Evolutionary conservation across 371 early-diverging fungal genomes (phyloP).

Genomic region (Haplosporangium sp.): DNA sequence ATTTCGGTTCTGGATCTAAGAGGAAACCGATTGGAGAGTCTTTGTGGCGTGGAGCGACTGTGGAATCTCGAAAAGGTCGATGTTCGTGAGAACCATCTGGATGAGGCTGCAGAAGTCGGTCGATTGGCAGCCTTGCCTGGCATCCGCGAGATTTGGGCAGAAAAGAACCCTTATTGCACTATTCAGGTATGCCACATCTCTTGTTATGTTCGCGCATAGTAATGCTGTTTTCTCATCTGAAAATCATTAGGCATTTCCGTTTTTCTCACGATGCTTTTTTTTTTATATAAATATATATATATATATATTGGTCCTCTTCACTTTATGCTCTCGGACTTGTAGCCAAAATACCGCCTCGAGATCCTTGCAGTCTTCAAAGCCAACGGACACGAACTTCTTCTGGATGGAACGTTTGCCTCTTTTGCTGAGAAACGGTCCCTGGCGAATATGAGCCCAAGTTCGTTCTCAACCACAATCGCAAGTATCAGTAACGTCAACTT

Average conservation of each 20-base stretch:
- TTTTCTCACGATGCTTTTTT: background rate
- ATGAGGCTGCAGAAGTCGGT: conserved; percentile 66
- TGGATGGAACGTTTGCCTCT: conserved; percentile 67
- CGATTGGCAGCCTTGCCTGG: conserved; percentile 65
- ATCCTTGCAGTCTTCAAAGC: conserved; percentile 62
- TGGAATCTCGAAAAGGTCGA: conserved; percentile 78
- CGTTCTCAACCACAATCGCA: conserved; percentile 37
- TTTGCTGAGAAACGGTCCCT: conserved; percentile 58
- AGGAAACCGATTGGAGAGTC: conserved; percentile 68
- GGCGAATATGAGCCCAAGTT: conserved; percentile 25
- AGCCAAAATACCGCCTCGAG: conserved; percentile 67
- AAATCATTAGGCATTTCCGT: too few species aligned
- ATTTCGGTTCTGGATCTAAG: conserved; percentile 71
- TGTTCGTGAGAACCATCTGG: conserved; percentile 72
- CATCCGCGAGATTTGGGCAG: conserved; percentile 68
- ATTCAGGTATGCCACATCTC: conserved; percentile 56
- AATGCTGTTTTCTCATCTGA: too few species aligned
- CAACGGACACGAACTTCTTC: conserved; percentile 59
- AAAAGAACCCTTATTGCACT: conserved; percentile 68
- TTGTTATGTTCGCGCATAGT: background rate
- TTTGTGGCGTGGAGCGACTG: conserved; percentile 74
- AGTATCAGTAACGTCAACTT: conserved; percentile 37
- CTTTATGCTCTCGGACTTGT: conserved; percentile 2
- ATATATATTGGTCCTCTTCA: too few species aligned
- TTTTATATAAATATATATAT: too few species aligned